A percentile compares a stretch with the other conserved stretches of the same genome.
phyloP scores from a whole-genome alignment of 2,329 filamentous ascomycete genomes.

The Cryphonectria naterciae region DNA sequence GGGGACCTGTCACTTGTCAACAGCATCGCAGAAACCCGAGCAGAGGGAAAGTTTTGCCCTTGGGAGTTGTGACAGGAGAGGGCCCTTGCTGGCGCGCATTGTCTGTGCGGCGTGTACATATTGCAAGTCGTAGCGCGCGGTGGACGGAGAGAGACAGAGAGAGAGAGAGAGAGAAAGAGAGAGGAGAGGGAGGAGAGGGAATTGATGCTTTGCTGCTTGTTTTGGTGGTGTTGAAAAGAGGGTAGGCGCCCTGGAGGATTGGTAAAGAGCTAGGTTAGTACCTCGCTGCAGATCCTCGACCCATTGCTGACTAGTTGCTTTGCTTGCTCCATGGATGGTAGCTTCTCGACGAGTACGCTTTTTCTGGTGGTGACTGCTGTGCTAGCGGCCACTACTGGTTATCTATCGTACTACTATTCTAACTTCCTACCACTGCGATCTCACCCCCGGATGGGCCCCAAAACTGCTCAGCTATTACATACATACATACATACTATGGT shows the following conservation, averaged over 20 bases:
- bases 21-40: neutral
- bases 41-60: neutral
- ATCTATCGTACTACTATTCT: neutral
- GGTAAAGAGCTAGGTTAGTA: neutral
- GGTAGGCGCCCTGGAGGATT: neutral
- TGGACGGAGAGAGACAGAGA: neutral
- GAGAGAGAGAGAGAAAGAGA: no score
- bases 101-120: neutral
- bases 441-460: no score
- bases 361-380: no score
- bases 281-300: neutral
- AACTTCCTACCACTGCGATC: no score
- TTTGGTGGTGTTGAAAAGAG: neutral
- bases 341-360: no score
- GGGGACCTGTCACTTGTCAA: neutral
- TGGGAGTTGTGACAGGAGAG: neutral
- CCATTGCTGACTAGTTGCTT: neutral
- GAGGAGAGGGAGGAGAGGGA: no score
- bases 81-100: neutral
- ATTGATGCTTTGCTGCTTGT: neutral
- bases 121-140: neutral
- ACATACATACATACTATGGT: neutral
- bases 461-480: no score
- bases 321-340: no score
- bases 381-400: neutral